These are phyloP conservation scores for Fusarium siculi DNA, from an alignment of 2,329 filamentous ascomycete species.

Conservation along the genomic window DNA sequence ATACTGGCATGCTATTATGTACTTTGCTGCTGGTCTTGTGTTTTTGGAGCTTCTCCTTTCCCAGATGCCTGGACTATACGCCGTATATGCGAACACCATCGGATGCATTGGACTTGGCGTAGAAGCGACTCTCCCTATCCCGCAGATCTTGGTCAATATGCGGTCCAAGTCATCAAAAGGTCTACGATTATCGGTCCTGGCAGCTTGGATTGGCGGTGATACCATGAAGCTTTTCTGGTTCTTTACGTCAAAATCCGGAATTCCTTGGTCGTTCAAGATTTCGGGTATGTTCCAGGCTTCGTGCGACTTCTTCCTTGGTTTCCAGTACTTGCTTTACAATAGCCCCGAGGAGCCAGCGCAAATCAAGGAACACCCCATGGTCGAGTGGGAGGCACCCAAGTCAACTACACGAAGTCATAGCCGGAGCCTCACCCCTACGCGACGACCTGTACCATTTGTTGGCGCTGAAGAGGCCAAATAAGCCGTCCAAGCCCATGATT, in stretches of 20 bases:
- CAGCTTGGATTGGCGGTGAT: slow-evolving; percentile 83
- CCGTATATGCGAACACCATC: slow-evolving; percentile 72
- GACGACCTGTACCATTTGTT: slow-evolving; percentile 52
- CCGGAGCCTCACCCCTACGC: slow-evolving; percentile 53
- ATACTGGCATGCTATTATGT: slow-evolving; percentile 82
- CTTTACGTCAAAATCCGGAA: slow-evolving; percentile 74
- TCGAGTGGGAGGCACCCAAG: slow-evolving; percentile 49
- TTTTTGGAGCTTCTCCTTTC: slow-evolving; percentile 75
- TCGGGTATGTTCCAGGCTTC: slow-evolving; percentile 84
- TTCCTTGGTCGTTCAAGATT: slow-evolving; percentile 83
- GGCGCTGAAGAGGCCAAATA: slow-evolving; percentile 47
- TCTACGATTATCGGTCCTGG: slow-evolving; percentile 79
- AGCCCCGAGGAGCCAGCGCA: slow-evolving; percentile 53
- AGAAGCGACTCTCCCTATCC: slow-evolving; percentile 83
- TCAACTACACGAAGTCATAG: slow-evolving; percentile 42
- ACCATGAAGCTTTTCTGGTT: slow-evolving; percentile 91
- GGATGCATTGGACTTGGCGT: slow-evolving; percentile 81
- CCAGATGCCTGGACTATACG: slow-evolving; percentile 66
- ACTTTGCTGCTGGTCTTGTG: slow-evolving; percentile 70
- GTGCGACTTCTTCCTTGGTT: slow-evolving; percentile 78
- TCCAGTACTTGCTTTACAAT: slow-evolving; percentile 79
- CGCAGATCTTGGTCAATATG: slow-evolving; percentile 79
- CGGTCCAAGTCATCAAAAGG: slow-evolving; percentile 77
- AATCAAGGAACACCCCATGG: slow-evolving; percentile 53
- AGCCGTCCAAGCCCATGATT: background rate